Percentiles rank a stretch among this genome's conserved stretches.
These are phyloP conservation scores for Kluyveromyces aestuarii DNA, from an alignment of 805 yeast genomes.

Conservation along the genomic window DNA sequence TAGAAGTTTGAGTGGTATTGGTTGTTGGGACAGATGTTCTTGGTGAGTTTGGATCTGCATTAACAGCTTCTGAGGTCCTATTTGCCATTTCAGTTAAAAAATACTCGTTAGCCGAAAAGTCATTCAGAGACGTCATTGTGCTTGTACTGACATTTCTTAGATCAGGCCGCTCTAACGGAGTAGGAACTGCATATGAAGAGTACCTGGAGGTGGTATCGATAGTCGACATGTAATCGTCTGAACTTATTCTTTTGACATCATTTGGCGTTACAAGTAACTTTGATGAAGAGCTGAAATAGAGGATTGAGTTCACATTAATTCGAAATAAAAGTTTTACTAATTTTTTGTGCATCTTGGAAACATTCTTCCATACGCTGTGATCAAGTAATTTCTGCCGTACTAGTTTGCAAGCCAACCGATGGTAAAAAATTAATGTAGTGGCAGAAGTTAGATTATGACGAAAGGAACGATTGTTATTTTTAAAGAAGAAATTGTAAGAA, in stretches of 20 bases:
- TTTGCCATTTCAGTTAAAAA: neutral
- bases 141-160: constrained; percentile 10
- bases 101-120: neutral
- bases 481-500: constrained; percentile 42
- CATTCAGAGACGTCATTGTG: constrained; percentile 14
- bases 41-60: neutral
- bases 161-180: neutral
- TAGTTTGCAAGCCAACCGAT: constrained; percentile 48
- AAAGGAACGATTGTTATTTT: constrained; percentile 43
- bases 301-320: constrained; percentile 52
- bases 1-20: constrained; percentile 1
- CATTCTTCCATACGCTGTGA: constrained; percentile 37
- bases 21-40: constrained; percentile 2
- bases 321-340: constrained; percentile 50
- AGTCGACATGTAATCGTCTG: neutral
- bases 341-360: constrained; percentile 42
- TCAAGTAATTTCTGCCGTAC: constrained; percentile 41
- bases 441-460: constrained; percentile 43
- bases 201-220: constrained; percentile 1
- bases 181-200: neutral
- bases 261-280: neutral
- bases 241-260: neutral
- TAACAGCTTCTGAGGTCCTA: constrained; percentile 1
- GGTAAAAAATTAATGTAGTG: constrained; percentile 42
- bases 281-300: constrained; percentile 37